Evolutionary conservation across 768 basidiomycete species (phyloP), one percentile per base, ranked within the genome.

Genomic region (Phaffia australis): DNA sequence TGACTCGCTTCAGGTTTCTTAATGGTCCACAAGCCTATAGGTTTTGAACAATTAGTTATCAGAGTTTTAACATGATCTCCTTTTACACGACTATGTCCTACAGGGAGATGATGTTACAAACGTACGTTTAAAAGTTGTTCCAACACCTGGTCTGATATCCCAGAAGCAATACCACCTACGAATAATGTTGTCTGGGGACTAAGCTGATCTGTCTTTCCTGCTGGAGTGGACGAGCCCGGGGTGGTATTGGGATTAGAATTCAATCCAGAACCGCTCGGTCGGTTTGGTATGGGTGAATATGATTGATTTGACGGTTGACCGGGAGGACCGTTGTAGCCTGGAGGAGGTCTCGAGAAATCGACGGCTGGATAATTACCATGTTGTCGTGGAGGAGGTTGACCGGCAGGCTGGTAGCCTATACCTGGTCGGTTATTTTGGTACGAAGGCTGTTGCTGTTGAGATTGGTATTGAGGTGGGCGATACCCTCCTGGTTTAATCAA

Each of bases 91-190:
- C 59, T 64, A 32, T 21, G 16, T 8, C 18, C 58, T 56, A 25
- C 5, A 21, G 48, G 25, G 48, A 54, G 27, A 30, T 35, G n/a
- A n/a, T 64, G 29, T 25, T 55, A 19, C 1, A 46, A n/a, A 80
- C 86, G 72, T 73, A 91, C 91, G 68, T 80, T 77, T 23, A 97
- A 81, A 57, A 97, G 80, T 69, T 82, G 81, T 73, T 88, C 89
- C 52, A 97, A 77, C 69, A 88, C 91, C 0, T 77, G 70, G 75
- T 97, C 90, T 0, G 85, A 86, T 72, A 95, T 89, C 5, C 92
- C 92, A 42, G 89, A 88, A 6, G 92, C 89, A 76, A 97, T 97
- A 69, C 89, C 88, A 14, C 92, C 92, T n/a, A 97, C 85, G 71
- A 95, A 97, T 2, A 94, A 80, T 0, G 83, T 84, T 0, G 85